Conservation (phyloP, 352 stramenopile species). For the Halophytophthora polymorphica region DNA sequence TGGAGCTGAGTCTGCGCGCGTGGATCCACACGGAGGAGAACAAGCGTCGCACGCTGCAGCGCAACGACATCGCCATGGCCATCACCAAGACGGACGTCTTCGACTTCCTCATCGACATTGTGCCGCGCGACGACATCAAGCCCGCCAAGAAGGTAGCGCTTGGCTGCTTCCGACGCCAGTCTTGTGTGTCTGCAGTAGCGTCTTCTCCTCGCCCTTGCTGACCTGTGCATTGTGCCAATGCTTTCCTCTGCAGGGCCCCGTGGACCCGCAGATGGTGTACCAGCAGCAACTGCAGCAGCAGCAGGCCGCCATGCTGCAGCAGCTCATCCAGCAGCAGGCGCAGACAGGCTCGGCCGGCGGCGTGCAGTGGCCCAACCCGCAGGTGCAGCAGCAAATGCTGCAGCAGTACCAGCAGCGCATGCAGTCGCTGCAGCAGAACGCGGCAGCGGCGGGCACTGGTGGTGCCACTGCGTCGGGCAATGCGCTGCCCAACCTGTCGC, state of each 20-base stretch:
- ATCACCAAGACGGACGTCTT: conserved; percentile 92
- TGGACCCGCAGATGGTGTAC: conserved; percentile 77
- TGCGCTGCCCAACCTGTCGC: conserved; percentile 36
- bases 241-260: conserved; percentile 36
- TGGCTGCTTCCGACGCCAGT: no score
- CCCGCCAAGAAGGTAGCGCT: conserved; percentile 77
- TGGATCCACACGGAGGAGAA: conserved; percentile 92
- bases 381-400: conserved; percentile 86
- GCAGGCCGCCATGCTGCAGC: conserved; percentile 84
- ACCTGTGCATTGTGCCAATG: not conserved
- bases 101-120: conserved; percentile 92
- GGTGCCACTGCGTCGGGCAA: conserved; percentile 19
- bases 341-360: conserved; percentile 49
- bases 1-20: conserved; percentile 86
- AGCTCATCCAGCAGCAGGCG: conserved; percentile 80
- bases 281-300: conserved; percentile 88
- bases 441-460: conserved; percentile 5
- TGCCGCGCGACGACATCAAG: conserved; percentile 87
- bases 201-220: not conserved
- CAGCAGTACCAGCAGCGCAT: conserved; percentile 88
- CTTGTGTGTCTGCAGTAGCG: not conserved
- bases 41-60: conserved; percentile 91
- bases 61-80: conserved; percentile 87
- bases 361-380: conserved; percentile 71
- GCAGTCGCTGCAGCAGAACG: conserved; percentile 55